Evolutionary conservation across 306 rosid species (phyloP).

Genomic region (Fragaria iinumae): DNA sequence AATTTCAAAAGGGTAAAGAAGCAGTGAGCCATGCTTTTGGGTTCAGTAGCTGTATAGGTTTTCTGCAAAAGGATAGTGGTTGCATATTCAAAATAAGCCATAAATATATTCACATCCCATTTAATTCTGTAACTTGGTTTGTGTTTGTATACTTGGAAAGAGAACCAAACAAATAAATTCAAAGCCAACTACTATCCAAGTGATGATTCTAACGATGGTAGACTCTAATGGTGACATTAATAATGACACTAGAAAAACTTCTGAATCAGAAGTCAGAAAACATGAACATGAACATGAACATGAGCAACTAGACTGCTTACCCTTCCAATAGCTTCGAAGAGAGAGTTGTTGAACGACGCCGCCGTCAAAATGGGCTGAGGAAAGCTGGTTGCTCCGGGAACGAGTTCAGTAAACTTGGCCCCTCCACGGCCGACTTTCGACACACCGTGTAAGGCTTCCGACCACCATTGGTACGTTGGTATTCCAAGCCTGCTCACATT

Average conservation of each 20-base stretch:
- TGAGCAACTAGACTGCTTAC: constrained; percentile 25
- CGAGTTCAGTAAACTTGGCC: constrained; percentile 52
- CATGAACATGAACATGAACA: no score
- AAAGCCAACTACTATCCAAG: not conserved
- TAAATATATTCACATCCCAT: not conserved
- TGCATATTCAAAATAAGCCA: not conserved
- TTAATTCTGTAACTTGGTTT: not conserved
- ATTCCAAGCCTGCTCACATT: constrained; percentile 74
- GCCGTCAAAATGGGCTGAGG: constrained; percentile 90
- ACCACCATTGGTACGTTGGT: constrained; percentile 93
- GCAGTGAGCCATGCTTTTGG: not conserved
- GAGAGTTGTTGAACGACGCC: constrained; percentile 80
- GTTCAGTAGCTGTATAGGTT: not conserved
- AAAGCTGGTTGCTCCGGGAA: constrained; percentile 89
- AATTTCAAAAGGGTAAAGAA: not conserved
- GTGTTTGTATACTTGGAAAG: not conserved
- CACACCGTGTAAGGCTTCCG: constrained; percentile 94
- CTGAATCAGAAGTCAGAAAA: no score
- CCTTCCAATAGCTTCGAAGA: constrained; percentile 86
- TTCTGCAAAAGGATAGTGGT: not conserved
- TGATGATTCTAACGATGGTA: not conserved
- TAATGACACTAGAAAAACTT: not conserved
- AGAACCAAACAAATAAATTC: not conserved
- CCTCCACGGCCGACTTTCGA: constrained; percentile 75
- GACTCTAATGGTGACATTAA: not conserved